Evolutionary conservation across 495 filamentous ascomycete species (phyloP).

Genomic region (Rusavskia elegans): DNA sequence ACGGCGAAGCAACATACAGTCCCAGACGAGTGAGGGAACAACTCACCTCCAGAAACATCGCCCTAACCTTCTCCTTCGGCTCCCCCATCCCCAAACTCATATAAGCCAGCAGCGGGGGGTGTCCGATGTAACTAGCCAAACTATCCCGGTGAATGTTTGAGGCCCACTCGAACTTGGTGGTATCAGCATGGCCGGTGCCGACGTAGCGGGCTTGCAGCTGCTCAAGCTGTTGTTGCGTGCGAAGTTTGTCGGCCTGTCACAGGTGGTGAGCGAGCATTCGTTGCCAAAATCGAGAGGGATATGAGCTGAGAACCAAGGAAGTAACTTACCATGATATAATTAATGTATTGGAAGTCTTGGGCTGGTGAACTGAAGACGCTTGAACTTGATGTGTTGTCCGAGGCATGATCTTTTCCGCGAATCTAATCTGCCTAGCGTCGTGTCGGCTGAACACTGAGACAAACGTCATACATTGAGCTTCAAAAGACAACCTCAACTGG

Average conservation of each 20-base stretch:
- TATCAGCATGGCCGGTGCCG: slow-evolving; percentile 96
- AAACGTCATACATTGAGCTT: too few species aligned
- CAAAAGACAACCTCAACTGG: too few species aligned
- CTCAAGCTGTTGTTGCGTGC: slow-evolving; percentile 93
- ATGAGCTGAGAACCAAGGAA: neutral
- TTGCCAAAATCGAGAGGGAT: neutral
- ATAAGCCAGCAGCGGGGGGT: slow-evolving; percentile 77
- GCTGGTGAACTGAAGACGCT: too few species aligned
- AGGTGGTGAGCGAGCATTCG: neutral
- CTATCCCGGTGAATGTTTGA: slow-evolving; percentile 81
- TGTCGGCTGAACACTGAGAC: too few species aligned
- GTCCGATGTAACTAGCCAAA: slow-evolving; percentile 71
- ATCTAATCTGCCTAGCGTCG: too few species aligned
- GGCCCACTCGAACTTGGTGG: slow-evolving; percentile 89
- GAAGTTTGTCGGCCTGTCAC: slow-evolving; percentile 78
- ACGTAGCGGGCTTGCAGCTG: slow-evolving; percentile 85
- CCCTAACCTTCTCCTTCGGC: slow-evolving; percentile 61
- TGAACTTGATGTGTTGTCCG: too few species aligned
- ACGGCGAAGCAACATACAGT: too few species aligned
- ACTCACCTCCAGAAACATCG: slow-evolving; percentile 54
- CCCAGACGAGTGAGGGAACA: too few species aligned
- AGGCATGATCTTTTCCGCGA: too few species aligned
- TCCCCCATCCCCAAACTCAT: slow-evolving; percentile 81
- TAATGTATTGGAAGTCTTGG: too few species aligned
- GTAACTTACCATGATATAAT: neutral